These are phyloP conservation scores for Psilocybe cyanescens DNA, from an alignment of 768 basidiomycete genomes.

Conservation along the genomic window DNA sequence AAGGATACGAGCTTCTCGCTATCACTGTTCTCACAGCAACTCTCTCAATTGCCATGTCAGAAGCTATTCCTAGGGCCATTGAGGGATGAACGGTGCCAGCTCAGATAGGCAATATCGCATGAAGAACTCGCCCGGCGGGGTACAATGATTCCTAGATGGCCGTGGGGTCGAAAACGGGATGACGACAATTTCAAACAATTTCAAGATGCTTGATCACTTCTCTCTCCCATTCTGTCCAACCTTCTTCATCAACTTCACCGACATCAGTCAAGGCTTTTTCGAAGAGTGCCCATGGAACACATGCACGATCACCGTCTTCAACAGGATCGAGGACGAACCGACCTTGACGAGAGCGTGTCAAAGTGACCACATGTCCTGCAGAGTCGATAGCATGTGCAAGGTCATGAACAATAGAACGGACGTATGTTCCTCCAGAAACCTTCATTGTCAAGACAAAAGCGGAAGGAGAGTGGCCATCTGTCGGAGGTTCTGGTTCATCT, in stretches of 20 bases:
- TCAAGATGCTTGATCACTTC: slow-evolving; percentile 73
- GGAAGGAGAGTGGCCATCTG: slow-evolving; percentile 52
- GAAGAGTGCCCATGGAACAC: slow-evolving; percentile 79
- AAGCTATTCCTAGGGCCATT: not conserved
- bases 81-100: slow-evolving; percentile 4
- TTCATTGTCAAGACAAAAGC: slow-evolving; percentile 90
- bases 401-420: slow-evolving; percentile 95
- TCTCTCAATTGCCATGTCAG: not conserved
- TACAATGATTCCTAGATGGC: not conserved
- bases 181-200: slow-evolving; percentile 43
- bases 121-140: not conserved
- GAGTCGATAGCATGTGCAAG: slow-evolving; percentile 82
- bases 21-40: not conserved
- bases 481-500: slow-evolving; percentile 39
- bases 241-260: slow-evolving; percentile 66
- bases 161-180: not conserved
- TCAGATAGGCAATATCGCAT: not conserved
- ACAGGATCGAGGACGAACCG: slow-evolving; percentile 60
- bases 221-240: slow-evolving; percentile 82
- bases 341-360: slow-evolving; percentile 90
- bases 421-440: slow-evolving; percentile 96
- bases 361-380: slow-evolving; percentile 91
- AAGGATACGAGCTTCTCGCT: not conserved
- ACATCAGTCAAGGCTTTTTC: slow-evolving; percentile 55
- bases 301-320: slow-evolving; percentile 58